Evolutionary conservation across 495 filamentous ascomycete genomes (phyloP), one percentile per base, ranked within the genome.

Genomic region (Pseudoneurospora amorphoporcata): DNA sequence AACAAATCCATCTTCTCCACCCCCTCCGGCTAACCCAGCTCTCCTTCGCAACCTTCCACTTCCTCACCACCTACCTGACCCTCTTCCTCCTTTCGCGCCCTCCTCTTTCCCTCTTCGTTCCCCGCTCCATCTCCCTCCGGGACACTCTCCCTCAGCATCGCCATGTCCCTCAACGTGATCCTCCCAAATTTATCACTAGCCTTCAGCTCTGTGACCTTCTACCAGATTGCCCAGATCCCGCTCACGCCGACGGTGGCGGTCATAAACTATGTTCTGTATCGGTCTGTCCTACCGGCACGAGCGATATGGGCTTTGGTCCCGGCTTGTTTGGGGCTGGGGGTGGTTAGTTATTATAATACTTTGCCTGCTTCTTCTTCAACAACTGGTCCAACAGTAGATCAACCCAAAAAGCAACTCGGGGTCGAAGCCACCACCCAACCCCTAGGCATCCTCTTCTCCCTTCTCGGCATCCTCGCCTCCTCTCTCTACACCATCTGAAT

Each of bases 1-100:
- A 93, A 92, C 81, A 92, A 93, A 80, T 86, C 85, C 61, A 91
- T 93, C 76, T 92, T 93, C 81, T 87, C 88, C 32, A 86, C 91
- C 72, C 85, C 87, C 29, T 93, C 75, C 88, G 88, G 73, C 83
- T 89, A 40, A 87, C 86, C 71, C 91, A 92, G 81, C 83, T 91
- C 39, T 87, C 90, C 43, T 92, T 92, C 76, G 90, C 90, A 23
- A 81, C 87, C 41, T 91, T 92, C 81, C 91, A 93, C 80, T 92
- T 93, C 84, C 84, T 89, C 79, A 84, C 90, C 82, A 92, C 90
- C 65, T 90, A 83, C 75, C 77, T 88, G 23, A 90, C 89, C 41
- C 83, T 92, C 42, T 92, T 86, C 79, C 79, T 84, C 69, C 84
- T 91, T 72, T 92, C 90, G 3, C 86, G 87, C 3, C 88, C 89